Conservation (phyloP, 2,329 filamentous ascomycete genomes). For the Fusarium devonianum region DNA sequence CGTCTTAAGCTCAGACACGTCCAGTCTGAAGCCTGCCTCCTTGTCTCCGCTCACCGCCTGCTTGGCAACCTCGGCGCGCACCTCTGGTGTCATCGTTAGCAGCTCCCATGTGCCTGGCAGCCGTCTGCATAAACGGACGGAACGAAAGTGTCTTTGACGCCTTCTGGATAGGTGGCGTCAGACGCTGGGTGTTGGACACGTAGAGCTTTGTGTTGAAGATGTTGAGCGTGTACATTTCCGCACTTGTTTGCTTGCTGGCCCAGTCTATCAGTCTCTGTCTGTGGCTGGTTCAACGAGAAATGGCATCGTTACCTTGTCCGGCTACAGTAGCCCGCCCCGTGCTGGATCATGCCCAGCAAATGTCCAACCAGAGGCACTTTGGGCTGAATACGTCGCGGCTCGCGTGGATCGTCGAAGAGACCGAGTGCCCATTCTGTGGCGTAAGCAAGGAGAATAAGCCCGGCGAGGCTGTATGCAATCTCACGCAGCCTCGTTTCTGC, state of each 20-base stretch:
- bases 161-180: constrained; percentile 40
- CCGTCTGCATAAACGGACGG: constrained; percentile 39
- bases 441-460: constrained; percentile 22
- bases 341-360: constrained; percentile 23
- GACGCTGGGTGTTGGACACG: constrained; percentile 36
- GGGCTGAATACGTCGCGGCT: constrained; percentile 24
- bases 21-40: constrained; percentile 5
- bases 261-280: too few relatives aligned
- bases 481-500: constrained; percentile 28
- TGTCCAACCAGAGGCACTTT: constrained; percentile 33
- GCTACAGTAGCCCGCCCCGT: constrained; percentile 26
- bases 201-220: constrained; percentile 43
- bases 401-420: constrained; percentile 29
- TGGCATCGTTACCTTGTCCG: constrained; percentile 28
- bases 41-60: constrained; percentile 11
- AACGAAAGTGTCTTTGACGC: constrained; percentile 38
- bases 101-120: constrained; percentile 21
- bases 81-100: constrained; percentile 6
- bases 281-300: too few relatives aligned
- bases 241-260: constrained; percentile 18
- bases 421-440: constrained; percentile 25
- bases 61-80: constrained; percentile 10
- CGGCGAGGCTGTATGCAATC: constrained; percentile 12
- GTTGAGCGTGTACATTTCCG: constrained; percentile 41
- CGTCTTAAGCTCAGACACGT: constrained; percentile 26